These are phyloP conservation scores for Dactylellina cionopaga DNA, from an alignment of 2,329 filamentous ascomycete genomes.

Conservation along the genomic window DNA sequence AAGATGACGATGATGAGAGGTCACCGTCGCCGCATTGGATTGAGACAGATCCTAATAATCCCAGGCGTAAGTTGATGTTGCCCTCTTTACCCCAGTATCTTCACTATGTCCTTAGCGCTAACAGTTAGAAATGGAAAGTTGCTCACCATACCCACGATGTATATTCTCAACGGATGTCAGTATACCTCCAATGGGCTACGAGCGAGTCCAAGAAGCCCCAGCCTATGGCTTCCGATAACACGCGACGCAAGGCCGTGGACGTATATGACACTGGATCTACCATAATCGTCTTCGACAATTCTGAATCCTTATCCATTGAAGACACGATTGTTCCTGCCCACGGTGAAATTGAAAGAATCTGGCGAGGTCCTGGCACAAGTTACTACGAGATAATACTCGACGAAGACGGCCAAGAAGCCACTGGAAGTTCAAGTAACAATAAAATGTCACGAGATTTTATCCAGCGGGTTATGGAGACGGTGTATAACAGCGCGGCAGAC, in stretches of 20 bases:
- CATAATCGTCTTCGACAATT: slow-evolving; percentile 67
- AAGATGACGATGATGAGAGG: slow-evolving; percentile 23
- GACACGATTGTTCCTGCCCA: slow-evolving; percentile 66
- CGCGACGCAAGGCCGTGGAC: slow-evolving; percentile 61
- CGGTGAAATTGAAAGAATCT: slow-evolving; percentile 66
- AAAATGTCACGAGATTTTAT: slow-evolving; percentile 37
- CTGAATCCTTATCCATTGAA: slow-evolving; percentile 63
- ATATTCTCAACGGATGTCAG: slow-evolving; percentile 65
- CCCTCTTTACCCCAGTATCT: neutral
- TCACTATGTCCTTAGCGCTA: neutral
- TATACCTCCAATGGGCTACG: slow-evolving; percentile 66
- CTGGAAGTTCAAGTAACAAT: slow-evolving; percentile 54
- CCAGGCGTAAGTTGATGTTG: slow-evolving; percentile 20
- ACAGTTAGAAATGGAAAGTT: slow-evolving; percentile 59
- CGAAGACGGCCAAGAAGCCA: slow-evolving; percentile 64
- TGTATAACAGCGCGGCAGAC: slow-evolving; percentile 64
- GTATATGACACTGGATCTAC: slow-evolving; percentile 65
- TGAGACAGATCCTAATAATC: slow-evolving; percentile 50
- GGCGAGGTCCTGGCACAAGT: slow-evolving; percentile 65
- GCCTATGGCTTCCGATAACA: slow-evolving; percentile 57
- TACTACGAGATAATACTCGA: slow-evolving; percentile 62
- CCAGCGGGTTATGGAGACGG: slow-evolving; percentile 60
- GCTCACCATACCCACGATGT: slow-evolving; percentile 64
- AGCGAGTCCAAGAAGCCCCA: slow-evolving; percentile 59
- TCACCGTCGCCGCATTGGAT: slow-evolving; percentile 38